Conservation (phyloP, 495 filamentous ascomycete genomes). For the Trichoderma reesei region DNA sequence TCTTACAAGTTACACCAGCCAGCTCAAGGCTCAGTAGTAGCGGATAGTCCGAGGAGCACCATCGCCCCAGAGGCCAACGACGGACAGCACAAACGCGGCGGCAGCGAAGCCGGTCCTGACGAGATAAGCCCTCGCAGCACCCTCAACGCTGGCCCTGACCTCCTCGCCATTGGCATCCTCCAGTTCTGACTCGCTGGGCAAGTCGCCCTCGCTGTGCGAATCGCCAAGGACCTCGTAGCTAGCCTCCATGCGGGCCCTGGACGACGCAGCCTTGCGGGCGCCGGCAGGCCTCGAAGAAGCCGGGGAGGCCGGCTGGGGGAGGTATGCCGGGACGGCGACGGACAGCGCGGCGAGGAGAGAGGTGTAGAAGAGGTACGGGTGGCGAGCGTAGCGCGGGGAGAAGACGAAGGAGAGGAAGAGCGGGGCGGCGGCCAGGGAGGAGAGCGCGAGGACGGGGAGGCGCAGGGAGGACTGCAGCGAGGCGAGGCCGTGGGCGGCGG, state of each 20-base stretch:
- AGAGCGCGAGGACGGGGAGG: constrained; percentile 49
- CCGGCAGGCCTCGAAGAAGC: constrained; percentile 17
- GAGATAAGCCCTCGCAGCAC: constrained; percentile 50
- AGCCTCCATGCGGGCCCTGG: constrained; percentile 35
- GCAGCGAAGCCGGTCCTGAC: constrained; percentile 52
- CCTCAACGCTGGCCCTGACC: constrained; percentile 59
- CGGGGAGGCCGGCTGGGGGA: constrained; percentile 21
- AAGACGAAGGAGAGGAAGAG: constrained; percentile 64
- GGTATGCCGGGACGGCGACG: constrained; percentile 36
- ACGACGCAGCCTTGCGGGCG: constrained; percentile 16
- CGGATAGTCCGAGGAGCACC: constrained; percentile 29
- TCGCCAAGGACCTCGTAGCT: constrained; percentile 56
- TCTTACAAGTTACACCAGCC: constrained; percentile 5
- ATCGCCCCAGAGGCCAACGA: constrained; percentile 88
- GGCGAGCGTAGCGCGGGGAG: constrained; percentile 57
- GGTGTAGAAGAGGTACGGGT: constrained; percentile 83
- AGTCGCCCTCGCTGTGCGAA: constrained; percentile 34
- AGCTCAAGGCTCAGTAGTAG: constrained; percentile 7
- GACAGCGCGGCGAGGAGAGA: constrained; percentile 46
- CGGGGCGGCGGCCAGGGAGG: constrained; percentile 49
- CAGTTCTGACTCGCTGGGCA: constrained; percentile 32
- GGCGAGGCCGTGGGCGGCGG: constrained; percentile 54
- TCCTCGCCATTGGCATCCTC: constrained; percentile 70
- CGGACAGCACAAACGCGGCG: constrained; percentile 59
- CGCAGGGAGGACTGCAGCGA: constrained; percentile 50